Evolutionary conservation across 176 grass and related monocot species (phyloP).

Genomic region (Coix lacrymajobi): DNA sequence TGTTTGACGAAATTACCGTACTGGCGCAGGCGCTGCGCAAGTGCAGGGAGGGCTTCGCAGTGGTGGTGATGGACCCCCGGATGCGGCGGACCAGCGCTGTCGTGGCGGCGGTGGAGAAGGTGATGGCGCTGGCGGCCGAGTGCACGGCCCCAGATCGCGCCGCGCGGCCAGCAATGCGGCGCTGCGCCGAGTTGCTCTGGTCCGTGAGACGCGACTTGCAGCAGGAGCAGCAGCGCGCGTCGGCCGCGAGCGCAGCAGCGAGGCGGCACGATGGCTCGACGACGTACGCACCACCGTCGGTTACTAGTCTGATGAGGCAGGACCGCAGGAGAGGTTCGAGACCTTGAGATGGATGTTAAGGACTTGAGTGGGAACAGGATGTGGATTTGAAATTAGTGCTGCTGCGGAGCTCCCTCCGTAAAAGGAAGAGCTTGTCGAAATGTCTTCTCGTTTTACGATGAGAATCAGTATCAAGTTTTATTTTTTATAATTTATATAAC

Average conservation of each 20-base stretch:
- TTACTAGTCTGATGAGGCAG: neutral
- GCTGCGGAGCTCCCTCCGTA: neutral
- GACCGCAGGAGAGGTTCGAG: neutral
- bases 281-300: conserved; percentile 28
- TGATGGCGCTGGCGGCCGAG: conserved; percentile 72
- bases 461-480: too few species aligned
- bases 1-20: conserved; percentile 44
- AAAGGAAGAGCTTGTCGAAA: too few species aligned
- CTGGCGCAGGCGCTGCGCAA: conserved; percentile 57
- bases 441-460: neutral
- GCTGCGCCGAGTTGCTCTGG: conserved; percentile 79
- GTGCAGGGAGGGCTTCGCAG: conserved; percentile 56
- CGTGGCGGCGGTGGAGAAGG: conserved; percentile 53
- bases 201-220: conserved; percentile 70
- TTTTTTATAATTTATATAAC: too few species aligned
- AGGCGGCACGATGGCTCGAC: conserved; percentile 19
- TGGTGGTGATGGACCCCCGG: conserved; percentile 79
- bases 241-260: neutral
- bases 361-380: neutral
- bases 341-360: neutral
- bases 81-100: conserved; percentile 56
- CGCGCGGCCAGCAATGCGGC: conserved; percentile 64
- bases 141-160: conserved; percentile 51
- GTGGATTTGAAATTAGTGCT: neutral
- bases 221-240: conserved; percentile 39